Conservation (phyloP, 352 stramenopile species). For the Globisporangium barbulae region DNA sequence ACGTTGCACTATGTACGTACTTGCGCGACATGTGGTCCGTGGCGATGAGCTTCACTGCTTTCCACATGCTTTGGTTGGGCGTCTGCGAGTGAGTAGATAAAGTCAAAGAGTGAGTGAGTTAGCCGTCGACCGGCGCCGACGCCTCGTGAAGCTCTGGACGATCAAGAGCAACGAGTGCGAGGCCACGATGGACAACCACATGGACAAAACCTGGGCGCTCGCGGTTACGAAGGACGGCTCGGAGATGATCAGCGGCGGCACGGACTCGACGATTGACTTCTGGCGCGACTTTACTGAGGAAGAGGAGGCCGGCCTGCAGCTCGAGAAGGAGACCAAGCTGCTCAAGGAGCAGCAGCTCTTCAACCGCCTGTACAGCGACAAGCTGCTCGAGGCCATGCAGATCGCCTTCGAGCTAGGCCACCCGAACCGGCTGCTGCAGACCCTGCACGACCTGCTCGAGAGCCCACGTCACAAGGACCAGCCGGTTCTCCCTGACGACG, state of each 20-base stretch:
- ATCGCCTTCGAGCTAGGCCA: constrained; percentile 93
- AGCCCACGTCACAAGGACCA: constrained; percentile 62
- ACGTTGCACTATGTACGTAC: constrained; percentile 13
- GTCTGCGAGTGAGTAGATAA: too few relatives aligned
- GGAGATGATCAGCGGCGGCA: constrained; percentile 91
- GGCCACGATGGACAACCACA: constrained; percentile 95
- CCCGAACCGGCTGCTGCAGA: constrained; percentile 92
- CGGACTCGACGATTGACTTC: constrained; percentile 93
- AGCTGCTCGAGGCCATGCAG: constrained; percentile 82
- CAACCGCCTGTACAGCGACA: constrained; percentile 92
- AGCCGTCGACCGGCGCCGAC: constrained; percentile 93
- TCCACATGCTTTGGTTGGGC: constrained; percentile 33
- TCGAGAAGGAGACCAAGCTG: constrained; percentile 88
- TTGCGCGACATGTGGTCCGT: constrained; percentile 34
- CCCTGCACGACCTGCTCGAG: constrained; percentile 83
- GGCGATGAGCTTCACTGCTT: constrained; percentile 32
- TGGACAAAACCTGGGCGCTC: constrained; percentile 97
- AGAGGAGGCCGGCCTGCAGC: constrained; percentile 78
- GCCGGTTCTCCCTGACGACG: constrained; percentile 33
- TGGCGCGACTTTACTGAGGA: constrained; percentile 95
- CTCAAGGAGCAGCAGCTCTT: constrained; percentile 94
- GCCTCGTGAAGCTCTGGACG: constrained; percentile 98
- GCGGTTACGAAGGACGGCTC: constrained; percentile 86
- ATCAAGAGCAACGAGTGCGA: constrained; percentile 98
- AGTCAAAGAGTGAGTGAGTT: too few relatives aligned